These are phyloP conservation scores for Colletotrichum horii DNA, from an alignment of 2,329 filamentous ascomycete species.

Conservation along the genomic window DNA sequence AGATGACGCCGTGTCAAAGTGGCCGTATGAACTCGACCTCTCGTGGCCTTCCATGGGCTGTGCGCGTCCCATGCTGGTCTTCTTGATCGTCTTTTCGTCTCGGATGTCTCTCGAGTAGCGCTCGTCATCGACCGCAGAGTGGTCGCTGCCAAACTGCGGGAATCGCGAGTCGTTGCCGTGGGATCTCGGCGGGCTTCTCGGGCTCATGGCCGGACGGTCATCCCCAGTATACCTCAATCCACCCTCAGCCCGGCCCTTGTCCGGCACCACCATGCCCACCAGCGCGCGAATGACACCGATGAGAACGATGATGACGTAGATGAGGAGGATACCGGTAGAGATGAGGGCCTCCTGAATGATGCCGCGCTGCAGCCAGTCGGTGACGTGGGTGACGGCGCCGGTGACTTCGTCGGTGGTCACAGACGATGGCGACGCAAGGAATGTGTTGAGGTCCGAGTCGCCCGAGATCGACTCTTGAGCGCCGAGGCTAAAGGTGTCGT, in stretches of 20 bases:
- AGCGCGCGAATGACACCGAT: slow-evolving; percentile 73
- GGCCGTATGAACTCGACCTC: slow-evolving; percentile 39
- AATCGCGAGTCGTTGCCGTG: slow-evolving; percentile 13
- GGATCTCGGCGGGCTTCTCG: slow-evolving; percentile 25
- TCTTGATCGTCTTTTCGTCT: slow-evolving; percentile 31
- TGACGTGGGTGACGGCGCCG: slow-evolving; percentile 74
- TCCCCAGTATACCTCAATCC: slow-evolving; percentile 47
- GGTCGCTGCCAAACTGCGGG: slow-evolving; percentile 19
- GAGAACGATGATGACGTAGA: slow-evolving; percentile 81
- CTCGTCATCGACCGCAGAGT: slow-evolving; percentile 21
- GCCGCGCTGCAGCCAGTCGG: slow-evolving; percentile 67
- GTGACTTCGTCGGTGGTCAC: slow-evolving; percentile 83
- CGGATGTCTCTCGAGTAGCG: slow-evolving; percentile 24
- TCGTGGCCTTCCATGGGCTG: slow-evolving; percentile 32
- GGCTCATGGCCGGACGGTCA: slow-evolving; percentile 30
- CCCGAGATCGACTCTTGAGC: slow-evolving; percentile 66
- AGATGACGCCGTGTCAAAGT: slow-evolving; percentile 30
- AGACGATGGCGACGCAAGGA: slow-evolving; percentile 78
- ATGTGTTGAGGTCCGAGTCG: slow-evolving; percentile 66
- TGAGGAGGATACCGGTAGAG: slow-evolving; percentile 71
- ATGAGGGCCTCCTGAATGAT: slow-evolving; percentile 83
- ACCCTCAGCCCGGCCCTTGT: slow-evolving; percentile 66
- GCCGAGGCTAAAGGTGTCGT: slow-evolving; percentile 84
- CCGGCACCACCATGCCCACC: slow-evolving; percentile 62
- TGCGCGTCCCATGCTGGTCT: slow-evolving; percentile 24